Base-by-base conservation (phyloP, 192 early-diverging fungal species). In the Chytriomyces sp. region DNA sequence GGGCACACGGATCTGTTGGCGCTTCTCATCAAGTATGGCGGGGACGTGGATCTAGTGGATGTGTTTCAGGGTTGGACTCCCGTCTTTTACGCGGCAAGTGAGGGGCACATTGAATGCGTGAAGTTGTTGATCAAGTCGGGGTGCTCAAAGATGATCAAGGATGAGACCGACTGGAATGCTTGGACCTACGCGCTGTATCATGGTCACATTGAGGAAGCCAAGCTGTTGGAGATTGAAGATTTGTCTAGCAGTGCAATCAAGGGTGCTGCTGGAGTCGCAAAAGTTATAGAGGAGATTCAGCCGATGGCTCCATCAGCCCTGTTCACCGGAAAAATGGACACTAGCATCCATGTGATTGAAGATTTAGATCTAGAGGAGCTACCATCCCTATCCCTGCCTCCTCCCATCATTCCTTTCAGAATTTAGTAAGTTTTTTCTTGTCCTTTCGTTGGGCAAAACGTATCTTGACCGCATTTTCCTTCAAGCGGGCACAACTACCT, bases 321-420 rank as follows among this genome's bases (percentile, higher is more conserved):
- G 32, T 82, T 86, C 34, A 64, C 64, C 39, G 72, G 52, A 25
- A 53, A 76, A 30, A 44, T 70, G 0, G 65, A 74, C 17, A 69
- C 55, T 17, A 67, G 17, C n/a, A 60, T 75, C 22, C 60, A 83
- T 32, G 73, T 67, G 39, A 72, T 83, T 74, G 75, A 66, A 70
- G 90, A 90, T 39, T 76, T 90, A 26, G 96, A 98, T 71, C 72
- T 99, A 68, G 94, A 96, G 53, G 89, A 82, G 33, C 91, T 99
- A 52, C 98, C 98, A 7, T 93, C 94, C 8, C 84, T 99, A 5
- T 93, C 92, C 5, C 74, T 99, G 33, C 98, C 98, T 7, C 98
- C 98, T 19, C 98, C 98, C 8, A 94, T 99, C 36, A 94, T 99
- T 63, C 98, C 98, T 3, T 93, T 99, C 85, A 85, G 96, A 25